Base-by-base conservation (phyloP, 805 yeast species). In the Yarrowia yakushimensis region DNA sequence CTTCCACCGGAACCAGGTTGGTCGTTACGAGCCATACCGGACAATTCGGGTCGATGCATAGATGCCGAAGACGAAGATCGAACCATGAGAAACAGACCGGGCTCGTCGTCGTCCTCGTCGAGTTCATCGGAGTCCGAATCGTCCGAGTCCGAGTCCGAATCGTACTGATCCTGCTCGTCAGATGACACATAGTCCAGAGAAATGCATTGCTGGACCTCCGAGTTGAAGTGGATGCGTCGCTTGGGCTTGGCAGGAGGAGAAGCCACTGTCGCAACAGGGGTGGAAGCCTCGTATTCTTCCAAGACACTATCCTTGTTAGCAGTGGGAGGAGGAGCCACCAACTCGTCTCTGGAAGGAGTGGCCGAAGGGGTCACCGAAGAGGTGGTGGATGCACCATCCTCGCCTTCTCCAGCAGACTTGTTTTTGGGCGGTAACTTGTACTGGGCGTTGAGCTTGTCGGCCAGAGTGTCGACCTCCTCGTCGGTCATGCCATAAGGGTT, bases 141-240 rank as follows among this genome's bases (percentile, higher is more conserved):
- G n/a, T 63, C 66, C 18, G 39, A 33, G 28, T 62, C 62, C 22
- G 46, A 65, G 31, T 60, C 63, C 9, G 64, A 65, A 18, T 60
- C 59, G 42, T 50, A 43, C 61, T 55, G 61, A n/a, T 60, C 66
- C 22, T 63, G 63, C 20, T 63, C 67, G 20, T 66, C 71, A 11
- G 64, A 33, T n/a, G 64, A 67, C 11, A 60, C 59, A 31, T 77
- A 70, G 63, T 81, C 84, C 11, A 92, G 72, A 0, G 96, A 92
- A 65, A 89, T 85, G 74, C 99, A 94, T 74, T 94, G 99, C 72
- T 90, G 92, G 31, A 94, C 99, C 61, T 91, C 84, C 71, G 90
- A 96, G 72, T 87, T 94, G 76, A 94, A 94, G 74, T 92, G 98
- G 65, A 94, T 92, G 68, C 83, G 96, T 65, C 96, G 82, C 67